phyloP scores from a whole-genome alignment of 148 eudicot genomes.

The Chenopodium berlandieri region DNA sequence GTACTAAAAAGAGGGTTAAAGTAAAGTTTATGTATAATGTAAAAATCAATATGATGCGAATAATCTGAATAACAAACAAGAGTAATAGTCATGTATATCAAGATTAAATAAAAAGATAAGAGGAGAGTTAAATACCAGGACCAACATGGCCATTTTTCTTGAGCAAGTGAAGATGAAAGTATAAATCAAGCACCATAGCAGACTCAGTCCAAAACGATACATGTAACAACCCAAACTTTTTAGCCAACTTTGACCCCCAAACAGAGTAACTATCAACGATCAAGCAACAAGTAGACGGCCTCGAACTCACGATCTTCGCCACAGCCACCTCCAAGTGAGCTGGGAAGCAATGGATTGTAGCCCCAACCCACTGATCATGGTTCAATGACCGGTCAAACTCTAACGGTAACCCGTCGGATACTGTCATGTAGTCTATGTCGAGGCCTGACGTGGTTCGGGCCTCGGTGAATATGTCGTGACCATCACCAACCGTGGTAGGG shows the following conservation, averaged over 20 bases:
- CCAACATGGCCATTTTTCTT: slow-evolving; percentile 54
- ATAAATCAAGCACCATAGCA: slow-evolving; percentile 52
- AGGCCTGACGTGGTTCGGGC: slow-evolving; percentile 3
- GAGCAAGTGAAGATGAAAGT: slow-evolving; percentile 54
- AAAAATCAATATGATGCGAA: too few species aligned
- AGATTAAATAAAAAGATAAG: too few species aligned
- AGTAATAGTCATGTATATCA: too few species aligned
- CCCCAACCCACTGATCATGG: slow-evolving; percentile 23
- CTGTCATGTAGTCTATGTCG: slow-evolving; percentile 25
- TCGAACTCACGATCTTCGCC: slow-evolving; percentile 14
- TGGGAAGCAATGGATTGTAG: slow-evolving; percentile 20
- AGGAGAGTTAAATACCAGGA: slow-evolving; percentile 9
- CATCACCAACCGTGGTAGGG: background rate
- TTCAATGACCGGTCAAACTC: slow-evolving; percentile 21
- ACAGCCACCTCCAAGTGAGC: slow-evolving; percentile 28
- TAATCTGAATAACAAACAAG: too few species aligned
- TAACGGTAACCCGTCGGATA: slow-evolving; percentile 27
- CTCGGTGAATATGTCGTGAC: slow-evolving; percentile 37
- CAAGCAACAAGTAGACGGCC: slow-evolving; percentile 28
- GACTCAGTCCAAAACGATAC: slow-evolving; percentile 73
- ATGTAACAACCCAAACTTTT: slow-evolving; percentile 48
- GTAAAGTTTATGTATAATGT: too few species aligned
- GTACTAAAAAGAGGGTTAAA: too few species aligned
- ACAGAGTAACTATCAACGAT: slow-evolving; percentile 64
- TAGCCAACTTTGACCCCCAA: slow-evolving; percentile 48